Evolutionary conservation across 139 green algal species (phyloP).

Genomic region (Closterium sp.): DNA sequence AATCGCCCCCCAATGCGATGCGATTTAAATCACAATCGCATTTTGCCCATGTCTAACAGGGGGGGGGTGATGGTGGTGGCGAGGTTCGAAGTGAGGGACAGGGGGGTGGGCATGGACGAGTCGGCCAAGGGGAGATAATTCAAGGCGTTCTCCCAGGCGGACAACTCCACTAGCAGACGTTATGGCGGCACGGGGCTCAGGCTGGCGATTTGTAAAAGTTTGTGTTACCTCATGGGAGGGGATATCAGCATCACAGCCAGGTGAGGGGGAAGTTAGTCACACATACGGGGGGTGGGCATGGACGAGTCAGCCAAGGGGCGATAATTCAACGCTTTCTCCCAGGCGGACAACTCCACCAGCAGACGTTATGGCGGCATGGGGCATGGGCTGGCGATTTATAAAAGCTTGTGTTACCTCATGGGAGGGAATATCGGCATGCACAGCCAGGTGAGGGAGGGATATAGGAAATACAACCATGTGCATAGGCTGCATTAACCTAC

Average conservation of each 20-base stretch:
- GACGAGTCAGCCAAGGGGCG: background rate
- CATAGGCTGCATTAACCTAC: too few species aligned
- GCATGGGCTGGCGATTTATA: background rate
- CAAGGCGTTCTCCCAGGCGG: conserved; percentile 42
- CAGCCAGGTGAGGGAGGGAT: too few species aligned
- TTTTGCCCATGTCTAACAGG: too few species aligned
- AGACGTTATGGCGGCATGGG: background rate
- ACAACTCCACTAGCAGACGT: background rate
- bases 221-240: background rate
- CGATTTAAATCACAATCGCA: too few species aligned
- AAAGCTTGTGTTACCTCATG: background rate
- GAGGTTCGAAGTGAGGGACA: conserved; percentile 28
- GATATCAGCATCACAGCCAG: background rate
- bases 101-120: conserved; percentile 26
- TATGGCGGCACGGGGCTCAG: background rate
- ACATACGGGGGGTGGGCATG: background rate
- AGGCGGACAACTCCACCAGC: conserved; percentile 18
- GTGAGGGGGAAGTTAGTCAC: too few species aligned
- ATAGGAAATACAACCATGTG: too few species aligned
- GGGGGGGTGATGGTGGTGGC: conserved; percentile 3
- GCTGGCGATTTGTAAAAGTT: background rate
- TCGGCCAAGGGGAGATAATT: conserved; percentile 6
- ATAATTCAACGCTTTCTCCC: conserved; percentile 42
- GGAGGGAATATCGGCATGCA: too few species aligned
- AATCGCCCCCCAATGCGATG: too few species aligned